Base-by-base conservation (phyloP, 2,329 filamentous ascomycete species). In the Penicillium sp. region DNA sequence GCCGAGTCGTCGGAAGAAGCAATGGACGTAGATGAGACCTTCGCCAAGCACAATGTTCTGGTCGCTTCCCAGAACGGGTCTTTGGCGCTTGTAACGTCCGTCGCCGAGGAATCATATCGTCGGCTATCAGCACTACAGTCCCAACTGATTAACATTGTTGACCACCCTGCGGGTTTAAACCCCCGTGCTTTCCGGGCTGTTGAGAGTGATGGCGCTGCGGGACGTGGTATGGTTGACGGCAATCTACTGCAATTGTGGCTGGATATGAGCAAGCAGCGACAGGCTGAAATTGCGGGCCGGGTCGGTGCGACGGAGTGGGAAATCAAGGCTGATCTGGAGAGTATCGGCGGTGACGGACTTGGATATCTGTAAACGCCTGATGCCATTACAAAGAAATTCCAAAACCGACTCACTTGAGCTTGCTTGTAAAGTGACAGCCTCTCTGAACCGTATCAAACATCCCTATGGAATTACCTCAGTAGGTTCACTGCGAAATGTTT, bases 51-150 rank as follows among this genome's bases (percentile, higher is more conserved):
- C 53, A 78, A 82, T 40, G 78, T 93, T 53, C 83, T 96, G 53
- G 76, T 91, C 41, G 84, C 87, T n/a, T 87, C 87, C 0, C 79
- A 85, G 7, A 89, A 90, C 0, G 94, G 94, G 46, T 83, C 87
- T 18, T 74, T 97, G 11, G 85, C 89, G 0, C 79, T 92, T 8
- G 80, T 99, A 9, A 89, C 88, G 0, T 85, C 93, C 0, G 78
- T 97, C 1, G 79, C 86, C 0, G 93, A 97, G 72, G 79, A 87
- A 6, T 81, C 86, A 10, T 97, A 97, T 74, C 87, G 94, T 1
- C 87, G 92, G 0, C 81, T 99, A 3, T 86, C 86, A 4, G 90
- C 90, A 1, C 79, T 99, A 4, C 84, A 92, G 43, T 89, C 87
- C 4, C 91, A 95, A 68, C 80, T 99, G 1, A 80, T 86, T 8